Base-by-base conservation (phyloP, 2,329 filamentous ascomycete species). In the Colletotrichum euphorbiae region DNA sequence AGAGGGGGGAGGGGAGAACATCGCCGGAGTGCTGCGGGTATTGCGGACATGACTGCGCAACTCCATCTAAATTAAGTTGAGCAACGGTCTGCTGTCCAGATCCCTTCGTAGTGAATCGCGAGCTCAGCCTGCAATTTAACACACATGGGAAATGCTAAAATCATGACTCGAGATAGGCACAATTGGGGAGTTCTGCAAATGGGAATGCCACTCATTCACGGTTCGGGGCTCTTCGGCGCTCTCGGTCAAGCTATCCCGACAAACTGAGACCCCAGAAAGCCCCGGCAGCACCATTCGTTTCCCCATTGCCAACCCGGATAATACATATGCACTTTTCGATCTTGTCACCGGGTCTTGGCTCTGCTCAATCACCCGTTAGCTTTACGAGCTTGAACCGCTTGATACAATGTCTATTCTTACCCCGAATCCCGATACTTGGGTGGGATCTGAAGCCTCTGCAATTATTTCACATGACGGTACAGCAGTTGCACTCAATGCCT, bases 401-500 rank as follows among this genome's bases (percentile, higher is more conserved):
- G 40, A 38, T 46, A 12, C 19, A 42, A 9, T 17, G 48, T 56
- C 21, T 28, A 9, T 19, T 36, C 59, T 31, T 17, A 31, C 54
- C 54, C 15, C 15, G 17, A 52, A 31, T 40, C 54, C 15, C 15
- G 17, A 52, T 12, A 6, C 24, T 57, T 19, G 15, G 13, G 21
- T 43, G 15, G 24, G 15, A 11, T 11, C 2, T 15, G 13, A 38
- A 38, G 36, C 12, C 13, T 38, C 36, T 38, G 36, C 36, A 11
- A 38, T 15, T n/a, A 28, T 52, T 50, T 80, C 73, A 82, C 80
- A 83, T 80, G 3, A 82, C 72, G 5, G 62, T 65, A 58, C 66
- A 67, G 50, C 80, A 82, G 45, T 33, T n/a, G 15, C 75, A 45
- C 69, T 83, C 80, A 42, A 80, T 65, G 15, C 82, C 81, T 1